A percentile compares a stretch with the other conserved stretches of the same genome.
These are phyloP conservation scores for Boletellus ananas DNA, from an alignment of 768 basidiomycete genomes.

Conservation along the genomic window DNA sequence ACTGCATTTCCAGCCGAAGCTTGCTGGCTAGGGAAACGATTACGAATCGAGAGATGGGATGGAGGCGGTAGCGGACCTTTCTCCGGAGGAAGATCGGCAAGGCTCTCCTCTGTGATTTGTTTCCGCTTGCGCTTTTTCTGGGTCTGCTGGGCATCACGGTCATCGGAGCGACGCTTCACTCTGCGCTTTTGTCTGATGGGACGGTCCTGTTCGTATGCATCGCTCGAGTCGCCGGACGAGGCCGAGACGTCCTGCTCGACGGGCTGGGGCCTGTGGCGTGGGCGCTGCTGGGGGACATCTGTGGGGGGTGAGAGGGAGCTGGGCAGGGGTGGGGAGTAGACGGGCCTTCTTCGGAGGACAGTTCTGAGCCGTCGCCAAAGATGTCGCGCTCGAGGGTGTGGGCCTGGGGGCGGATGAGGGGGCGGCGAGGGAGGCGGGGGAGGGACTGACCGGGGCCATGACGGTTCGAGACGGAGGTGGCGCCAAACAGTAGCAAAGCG, in stretches of 20 bases:
- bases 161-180: conserved; percentile 40
- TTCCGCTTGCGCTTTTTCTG: conserved; percentile 59
- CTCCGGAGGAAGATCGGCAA: conserved; percentile 68
- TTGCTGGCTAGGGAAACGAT: conserved; percentile 55
- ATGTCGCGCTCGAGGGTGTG: conserved; percentile 62
- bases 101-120: conserved; percentile 59
- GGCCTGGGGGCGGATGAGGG: not conserved
- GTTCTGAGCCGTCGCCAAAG: conserved; percentile 83
- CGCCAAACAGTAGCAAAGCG: conserved; percentile 13
- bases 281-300: conserved; percentile 45
- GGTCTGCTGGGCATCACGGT: conserved; percentile 33
- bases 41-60: not conserved
- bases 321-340: not conserved
- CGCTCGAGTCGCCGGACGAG: conserved; percentile 42
- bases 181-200: conserved; percentile 23
- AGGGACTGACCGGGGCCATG: conserved; percentile 15
- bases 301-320: conserved; percentile 5
- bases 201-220: conserved; percentile 49
- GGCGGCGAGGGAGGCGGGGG: not conserved
- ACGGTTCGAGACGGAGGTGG: not conserved
- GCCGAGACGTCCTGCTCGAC: conserved; percentile 34
- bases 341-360: conserved; percentile 64
- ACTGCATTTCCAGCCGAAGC: conserved; percentile 72
- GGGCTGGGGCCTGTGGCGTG: conserved; percentile 30
- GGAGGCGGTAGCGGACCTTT: conserved; percentile 49